Evolutionary conservation across 2,329 filamentous ascomycete species (phyloP).

Genomic region (Epichloe coenophiala): DNA sequence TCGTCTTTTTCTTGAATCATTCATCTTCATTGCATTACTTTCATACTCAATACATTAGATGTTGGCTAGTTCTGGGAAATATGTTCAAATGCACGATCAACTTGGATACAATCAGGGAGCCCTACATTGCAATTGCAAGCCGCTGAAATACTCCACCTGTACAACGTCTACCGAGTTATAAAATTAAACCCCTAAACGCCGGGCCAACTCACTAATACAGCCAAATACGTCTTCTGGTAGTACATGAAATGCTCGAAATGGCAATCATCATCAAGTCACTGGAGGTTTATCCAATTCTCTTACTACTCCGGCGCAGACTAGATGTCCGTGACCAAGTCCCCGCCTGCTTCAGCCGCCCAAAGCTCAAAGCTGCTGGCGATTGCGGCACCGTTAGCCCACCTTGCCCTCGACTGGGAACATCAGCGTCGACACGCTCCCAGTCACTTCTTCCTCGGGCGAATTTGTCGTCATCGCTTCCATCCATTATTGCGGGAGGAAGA

Average conservation of each 20-base stretch:
- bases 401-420: constrained; percentile 10
- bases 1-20: too few relatives aligned
- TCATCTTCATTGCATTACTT: too few relatives aligned
- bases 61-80: too few relatives aligned
- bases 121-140: too few relatives aligned
- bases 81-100: too few relatives aligned
- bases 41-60: too few relatives aligned
- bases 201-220: not conserved
- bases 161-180: not conserved
- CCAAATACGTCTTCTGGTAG: not conserved
- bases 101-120: too few relatives aligned
- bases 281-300: constrained; percentile 7
- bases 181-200: not conserved
- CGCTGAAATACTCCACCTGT: not conserved
- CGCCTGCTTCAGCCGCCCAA: constrained; percentile 36
- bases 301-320: constrained; percentile 22
- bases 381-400: constrained; percentile 9
- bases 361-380: constrained; percentile 30
- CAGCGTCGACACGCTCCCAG: constrained; percentile 16
- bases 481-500: constrained; percentile 17
- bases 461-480: constrained; percentile 16
- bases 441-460: constrained; percentile 9
- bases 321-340: constrained; percentile 32
- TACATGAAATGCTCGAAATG: not conserved
- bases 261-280: not conserved